These are phyloP conservation scores for Rhizopus delemar DNA, from an alignment of 371 early-diverging fungal genomes.

Conservation along the genomic window DNA sequence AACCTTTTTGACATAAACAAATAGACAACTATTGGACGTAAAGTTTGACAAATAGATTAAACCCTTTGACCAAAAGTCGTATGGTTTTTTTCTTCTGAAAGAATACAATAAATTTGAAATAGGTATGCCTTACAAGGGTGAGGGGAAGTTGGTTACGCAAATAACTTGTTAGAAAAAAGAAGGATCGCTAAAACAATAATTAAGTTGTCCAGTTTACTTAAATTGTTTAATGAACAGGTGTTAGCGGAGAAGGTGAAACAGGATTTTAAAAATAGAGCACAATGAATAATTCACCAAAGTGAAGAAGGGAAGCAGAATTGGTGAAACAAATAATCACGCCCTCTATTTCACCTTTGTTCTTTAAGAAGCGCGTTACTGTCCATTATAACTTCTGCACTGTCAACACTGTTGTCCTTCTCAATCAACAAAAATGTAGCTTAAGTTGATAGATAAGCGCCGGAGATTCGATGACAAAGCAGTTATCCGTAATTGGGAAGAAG, in stretches of 20 bases:
- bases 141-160: slow-evolving; percentile 7
- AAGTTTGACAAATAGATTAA: no score
- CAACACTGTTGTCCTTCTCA: slow-evolving; percentile 24
- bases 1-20: no score
- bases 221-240: slow-evolving; percentile 19
- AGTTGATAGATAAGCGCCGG: slow-evolving; percentile 77
- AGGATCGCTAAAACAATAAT: slow-evolving; percentile 65
- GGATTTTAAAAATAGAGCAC: slow-evolving; percentile 58
- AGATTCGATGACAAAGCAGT: slow-evolving; percentile 67
- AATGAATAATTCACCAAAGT: slow-evolving; percentile 70
- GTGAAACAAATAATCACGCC: slow-evolving; percentile 86
- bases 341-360: slow-evolving; percentile 54
- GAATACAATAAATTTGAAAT: slow-evolving; percentile 76
- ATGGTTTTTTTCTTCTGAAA: slow-evolving; percentile 65
- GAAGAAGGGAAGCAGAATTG: slow-evolving; percentile 77
- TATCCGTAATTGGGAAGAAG: slow-evolving; percentile 81
- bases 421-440: slow-evolving; percentile 77
- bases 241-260: slow-evolving; percentile 39
- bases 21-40: no score
- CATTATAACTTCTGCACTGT: neutral
- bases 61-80: slow-evolving; percentile 59
- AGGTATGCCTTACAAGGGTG: slow-evolving; percentile 43
- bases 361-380: slow-evolving; percentile 72
- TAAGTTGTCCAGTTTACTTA: neutral
- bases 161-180: slow-evolving; percentile 62